These are phyloP conservation scores for Nematocida ausubeli DNA, from an alignment of 371 early-diverging fungal genomes.

Conservation along the genomic window DNA sequence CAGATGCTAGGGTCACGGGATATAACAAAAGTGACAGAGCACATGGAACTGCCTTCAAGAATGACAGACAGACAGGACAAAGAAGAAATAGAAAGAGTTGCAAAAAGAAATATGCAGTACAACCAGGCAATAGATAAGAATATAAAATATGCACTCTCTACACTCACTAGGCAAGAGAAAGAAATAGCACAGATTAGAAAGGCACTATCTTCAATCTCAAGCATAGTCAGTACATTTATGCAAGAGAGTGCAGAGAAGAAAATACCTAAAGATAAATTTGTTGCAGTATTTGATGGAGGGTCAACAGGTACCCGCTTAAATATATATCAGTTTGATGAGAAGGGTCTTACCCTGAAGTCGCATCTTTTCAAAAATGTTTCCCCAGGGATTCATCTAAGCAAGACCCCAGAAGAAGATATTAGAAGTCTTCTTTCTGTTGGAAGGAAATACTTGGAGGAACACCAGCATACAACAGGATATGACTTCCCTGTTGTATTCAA, in stretches of 20 bases:
- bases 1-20: background rate
- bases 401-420: conserved; percentile 15
- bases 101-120: background rate
- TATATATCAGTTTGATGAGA: conserved; percentile 58
- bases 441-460: background rate
- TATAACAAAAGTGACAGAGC: conserved; percentile 4
- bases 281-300: conserved; percentile 63
- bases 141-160: background rate
- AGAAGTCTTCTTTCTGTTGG: conserved; percentile 8
- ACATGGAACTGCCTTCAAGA: background rate
- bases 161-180: background rate
- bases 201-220: background rate
- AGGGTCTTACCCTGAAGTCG: conserved; percentile 15
- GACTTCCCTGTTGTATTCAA: conserved; percentile 61
- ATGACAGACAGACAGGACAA: background rate
- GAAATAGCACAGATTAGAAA: background rate
- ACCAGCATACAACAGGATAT: conserved; percentile 8
- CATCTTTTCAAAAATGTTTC: conserved; percentile 12
- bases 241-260: background rate
- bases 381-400: conserved; percentile 3
- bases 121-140: background rate
- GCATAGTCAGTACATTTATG: background rate
- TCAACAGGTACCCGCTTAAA: conserved; percentile 65
- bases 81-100: background rate
- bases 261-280: conserved; percentile 15